A percentile compares a stretch with the other conserved stretches of the same genome.
These are phyloP conservation scores for Xylaria flabelliformis DNA, from an alignment of 495 filamentous ascomycete genomes.

Conservation along the genomic window DNA sequence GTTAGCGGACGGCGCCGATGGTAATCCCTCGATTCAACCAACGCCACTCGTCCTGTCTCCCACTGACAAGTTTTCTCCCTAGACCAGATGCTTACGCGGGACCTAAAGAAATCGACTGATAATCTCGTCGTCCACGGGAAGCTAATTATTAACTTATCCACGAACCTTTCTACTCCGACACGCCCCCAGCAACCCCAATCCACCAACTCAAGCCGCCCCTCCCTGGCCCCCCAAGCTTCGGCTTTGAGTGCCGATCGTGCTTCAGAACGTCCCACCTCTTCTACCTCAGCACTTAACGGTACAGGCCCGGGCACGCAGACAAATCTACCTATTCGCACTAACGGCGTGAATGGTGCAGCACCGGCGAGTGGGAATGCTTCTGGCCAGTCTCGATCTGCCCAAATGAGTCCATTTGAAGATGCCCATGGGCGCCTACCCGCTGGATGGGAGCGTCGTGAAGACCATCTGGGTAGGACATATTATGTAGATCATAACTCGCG, in stretches of 20 bases:
- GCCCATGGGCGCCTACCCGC: constrained; percentile 88
- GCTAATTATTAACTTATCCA: constrained; percentile 93
- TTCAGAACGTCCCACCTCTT: constrained; percentile 49
- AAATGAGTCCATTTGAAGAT: constrained; percentile 94
- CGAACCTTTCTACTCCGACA: constrained; percentile 68
- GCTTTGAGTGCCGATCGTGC: constrained; percentile 42
- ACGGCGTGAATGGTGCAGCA: constrained; percentile 49
- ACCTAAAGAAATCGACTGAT: constrained; percentile 97
- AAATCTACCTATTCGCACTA: constrained; percentile 45
- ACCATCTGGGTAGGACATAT: constrained; percentile 96
- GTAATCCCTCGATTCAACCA: constrained; percentile 61
- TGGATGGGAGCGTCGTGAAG: constrained; percentile 95
- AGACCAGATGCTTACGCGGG: constrained; percentile 95
- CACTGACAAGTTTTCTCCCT: constrained; percentile 31
- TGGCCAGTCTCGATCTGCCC: constrained; percentile 51
- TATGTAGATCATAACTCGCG: constrained; percentile 99
- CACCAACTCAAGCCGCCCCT: constrained; percentile 50
- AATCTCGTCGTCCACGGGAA: constrained; percentile 98
- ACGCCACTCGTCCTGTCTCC: not conserved
- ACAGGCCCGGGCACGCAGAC: constrained; percentile 38
- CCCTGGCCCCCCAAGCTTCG: constrained; percentile 49
- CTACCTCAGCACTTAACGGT: constrained; percentile 54
- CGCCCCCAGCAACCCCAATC: constrained; percentile 40
- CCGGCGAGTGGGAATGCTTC: constrained; percentile 42
- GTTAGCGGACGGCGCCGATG: constrained; percentile 85